Conservation (phyloP, 2,329 filamentous ascomycete species). For the Lizonia empirigonia region DNA sequence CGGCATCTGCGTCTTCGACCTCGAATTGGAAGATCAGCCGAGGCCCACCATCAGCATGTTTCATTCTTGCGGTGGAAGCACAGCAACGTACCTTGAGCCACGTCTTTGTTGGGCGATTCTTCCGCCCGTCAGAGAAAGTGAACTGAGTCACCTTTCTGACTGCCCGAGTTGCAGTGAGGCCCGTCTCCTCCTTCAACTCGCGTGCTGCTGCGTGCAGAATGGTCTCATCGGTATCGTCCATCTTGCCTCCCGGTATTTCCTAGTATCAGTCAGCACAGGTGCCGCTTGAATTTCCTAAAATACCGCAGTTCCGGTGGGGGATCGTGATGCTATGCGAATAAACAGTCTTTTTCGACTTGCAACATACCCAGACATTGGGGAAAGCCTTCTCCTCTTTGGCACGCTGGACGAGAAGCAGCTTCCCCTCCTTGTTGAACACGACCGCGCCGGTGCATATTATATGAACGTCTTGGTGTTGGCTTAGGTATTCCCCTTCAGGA, state of each 20-base stretch:
- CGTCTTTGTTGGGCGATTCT: conserved; percentile 15
- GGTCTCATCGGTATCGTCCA: conserved; percentile 54
- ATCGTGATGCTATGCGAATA: too few species aligned
- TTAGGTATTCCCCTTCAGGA: conserved; percentile 34
- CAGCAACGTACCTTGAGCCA: conserved; percentile 44
- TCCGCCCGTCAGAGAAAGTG: conserved; percentile 28
- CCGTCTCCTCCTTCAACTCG: conserved; percentile 60
- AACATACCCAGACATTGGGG: conserved; percentile 43
- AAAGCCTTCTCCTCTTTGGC: conserved; percentile 44
- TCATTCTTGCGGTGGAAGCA: too few species aligned
- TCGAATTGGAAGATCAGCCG: conserved; percentile 42
- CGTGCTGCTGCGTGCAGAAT: conserved; percentile 57
- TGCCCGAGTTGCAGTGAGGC: conserved; percentile 53
- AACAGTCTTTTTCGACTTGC: too few species aligned
- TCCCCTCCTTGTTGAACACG: conserved; percentile 41
- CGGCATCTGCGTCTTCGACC: conserved; percentile 29
- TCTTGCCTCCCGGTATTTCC: conserved; percentile 60
- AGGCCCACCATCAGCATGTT: neutral
- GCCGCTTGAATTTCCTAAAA: too few species aligned
- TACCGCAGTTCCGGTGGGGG: too few species aligned
- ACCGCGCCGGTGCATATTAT: conserved; percentile 38
- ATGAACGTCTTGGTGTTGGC: conserved; percentile 34
- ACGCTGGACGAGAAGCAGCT: conserved; percentile 45
- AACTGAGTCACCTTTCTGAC: conserved; percentile 50
- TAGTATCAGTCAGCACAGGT: conserved; percentile 27